Evolutionary conservation across 2,329 filamentous ascomycete species (phyloP), one percentile per base, ranked within the genome.

Genomic region (Penicillium sp.): DNA sequence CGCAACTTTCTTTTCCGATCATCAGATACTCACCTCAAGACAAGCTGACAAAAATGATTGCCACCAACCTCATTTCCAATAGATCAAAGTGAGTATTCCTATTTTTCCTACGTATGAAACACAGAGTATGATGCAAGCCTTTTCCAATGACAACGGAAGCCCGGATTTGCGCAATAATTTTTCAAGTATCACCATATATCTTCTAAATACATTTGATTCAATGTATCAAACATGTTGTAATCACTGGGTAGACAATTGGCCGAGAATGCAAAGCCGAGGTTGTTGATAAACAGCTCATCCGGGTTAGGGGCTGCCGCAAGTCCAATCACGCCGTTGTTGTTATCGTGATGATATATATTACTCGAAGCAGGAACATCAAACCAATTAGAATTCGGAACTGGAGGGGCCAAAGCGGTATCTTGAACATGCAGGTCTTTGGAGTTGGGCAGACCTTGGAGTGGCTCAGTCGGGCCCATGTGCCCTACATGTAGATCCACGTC

Each of bases 171-270:
- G n/a, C 7, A 39, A 6, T 39, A 9, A 27, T 44, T 47, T 40
- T 41, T 33, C n/a, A 41, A 39, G 34, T 33, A 43, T 60, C 51
- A 66, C 60, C 60, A 65, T 15, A 33, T 61, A 45, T 65, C 61
- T 50, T 66, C 62, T 53, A 64, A 46, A 51, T 66, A 64, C 59
- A 64, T 62, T 25, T 66, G 62, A 33, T 62, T 64, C 39, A 66
- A 55, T 2, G 62, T 65, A 51, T 65, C 61, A 44, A 65, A 66
- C 59, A 66, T 66, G 45, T 63, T 66, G 31, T 66, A 66, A 45
- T 66, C 64, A 31, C 62, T 65, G 3, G 64, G 64, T 9, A 64
- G 47, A 45, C 47, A 61, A 39, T 65, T 61, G 3, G 61, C 56
- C 9, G 59, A 59, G 43, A 66, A 66, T 8, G 62, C 64, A 59